Evolutionary conservation across 2,329 filamentous ascomycete genomes (phyloP), one percentile per base, ranked within the genome.

Genomic region (Neurospora sp.): DNA sequence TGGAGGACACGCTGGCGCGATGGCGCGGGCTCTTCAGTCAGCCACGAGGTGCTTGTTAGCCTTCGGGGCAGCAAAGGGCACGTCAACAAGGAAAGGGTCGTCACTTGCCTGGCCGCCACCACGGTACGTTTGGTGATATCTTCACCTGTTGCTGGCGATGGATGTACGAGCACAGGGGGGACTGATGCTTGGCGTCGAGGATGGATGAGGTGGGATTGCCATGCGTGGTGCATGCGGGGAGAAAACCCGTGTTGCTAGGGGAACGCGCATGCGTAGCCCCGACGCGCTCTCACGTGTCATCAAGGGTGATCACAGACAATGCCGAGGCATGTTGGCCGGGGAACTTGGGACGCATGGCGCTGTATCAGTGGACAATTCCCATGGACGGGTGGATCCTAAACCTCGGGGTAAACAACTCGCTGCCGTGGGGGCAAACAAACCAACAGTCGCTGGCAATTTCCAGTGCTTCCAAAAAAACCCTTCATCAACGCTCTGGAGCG

Each of bases 141-240:
- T 17, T n/a, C 6, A n/a, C 1, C 8, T 11, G 8, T 19, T n/a
- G 41, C 3, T 43, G n/a, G 41, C 41, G 8, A 43, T 46, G 41
- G 2, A 8, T 0, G 2, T 46, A 0, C n/a, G 41, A 19, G n/a
- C 4, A 1, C 8, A 11, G 1, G 8, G 8, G 8, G 8, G 1
- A 19, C n/a, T 1, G n/a, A 11, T 1, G 41, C n/a, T 19, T 46
- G 8, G 8, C 5, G 2, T 19, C 2, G 8, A 46, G 8, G 41
- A 19, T 11, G 41, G n/a, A 19, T 19, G n/a, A 5, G n/a, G 41
- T n/a, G 8, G 41, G n/a, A 43, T 11, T 11, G n/a, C n/a, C 41
- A n/a, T 2, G 8, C 3, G n/a, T 19, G 41, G n/a, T 19, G 41
- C 0, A 46, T 46, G n/a, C n/a, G n/a, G n/a, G 4, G n/a, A 19